Conservation (phyloP, 2,329 filamentous ascomycete genomes). For the Trichoderma harzianum region DNA sequence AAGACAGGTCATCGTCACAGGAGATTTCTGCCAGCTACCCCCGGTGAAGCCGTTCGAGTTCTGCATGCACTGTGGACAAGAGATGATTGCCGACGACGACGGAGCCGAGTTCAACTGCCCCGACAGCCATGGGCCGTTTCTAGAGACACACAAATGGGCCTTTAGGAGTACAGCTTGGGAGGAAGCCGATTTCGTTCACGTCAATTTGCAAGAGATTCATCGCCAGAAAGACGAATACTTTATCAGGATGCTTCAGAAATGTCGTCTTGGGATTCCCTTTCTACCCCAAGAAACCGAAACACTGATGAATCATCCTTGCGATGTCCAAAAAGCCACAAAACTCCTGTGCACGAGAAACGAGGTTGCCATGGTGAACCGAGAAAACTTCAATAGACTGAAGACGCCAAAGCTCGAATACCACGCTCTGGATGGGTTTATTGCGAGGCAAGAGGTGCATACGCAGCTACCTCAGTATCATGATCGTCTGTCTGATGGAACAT, state of each 20-base stretch:
- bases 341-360: conserved; percentile 9
- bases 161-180: conserved; percentile 56
- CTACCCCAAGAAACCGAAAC: background rate
- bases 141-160: conserved; percentile 57
- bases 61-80: conserved; percentile 23
- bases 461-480: background rate
- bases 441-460: background rate
- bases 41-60: conserved; percentile 53
- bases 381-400: background rate
- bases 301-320: conserved; percentile 8
- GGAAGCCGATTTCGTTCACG: conserved; percentile 51
- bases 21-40: conserved; percentile 58
- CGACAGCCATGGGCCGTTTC: background rate
- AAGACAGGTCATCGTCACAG: conserved; percentile 27
- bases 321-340: conserved; percentile 11
- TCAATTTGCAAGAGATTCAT: conserved; percentile 55
- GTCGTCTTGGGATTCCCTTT: conserved; percentile 6
- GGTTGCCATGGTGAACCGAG: conserved; percentile 1
- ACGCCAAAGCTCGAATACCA: background rate
- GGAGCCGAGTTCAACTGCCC: conserved; percentile 7
- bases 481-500: conserved; percentile 16
- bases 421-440: conserved; percentile 10
- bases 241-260: conserved; percentile 16
- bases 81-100: conserved; percentile 22
- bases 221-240: conserved; percentile 48